Evolutionary conservation across 2,329 filamentous ascomycete genomes (phyloP).

Genomic region (Neopestalotiopsis sp.): DNA sequence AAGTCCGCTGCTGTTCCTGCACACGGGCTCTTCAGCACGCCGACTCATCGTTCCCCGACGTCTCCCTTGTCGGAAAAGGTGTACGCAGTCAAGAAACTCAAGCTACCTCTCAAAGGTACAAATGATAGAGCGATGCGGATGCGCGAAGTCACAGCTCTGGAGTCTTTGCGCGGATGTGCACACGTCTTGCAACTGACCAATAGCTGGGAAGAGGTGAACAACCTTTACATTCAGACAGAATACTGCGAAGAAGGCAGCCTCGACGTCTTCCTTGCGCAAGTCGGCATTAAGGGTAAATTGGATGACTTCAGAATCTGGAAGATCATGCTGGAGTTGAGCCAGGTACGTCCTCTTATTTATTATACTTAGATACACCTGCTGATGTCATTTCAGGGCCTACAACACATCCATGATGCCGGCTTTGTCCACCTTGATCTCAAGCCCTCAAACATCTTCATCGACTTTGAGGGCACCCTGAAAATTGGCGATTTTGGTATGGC

Average conservation of each 20-base stretch:
- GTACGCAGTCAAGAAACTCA: constrained; percentile 94
- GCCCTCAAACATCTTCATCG: constrained; percentile 83
- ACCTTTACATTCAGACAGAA: constrained; percentile 97
- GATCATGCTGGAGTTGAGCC: constrained; percentile 83
- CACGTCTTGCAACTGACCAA: constrained; percentile 86
- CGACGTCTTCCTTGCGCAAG: constrained; percentile 81
- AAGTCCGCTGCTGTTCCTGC: constrained; percentile 47
- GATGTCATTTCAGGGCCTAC: constrained; percentile 68
- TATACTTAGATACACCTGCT: constrained; percentile 25
- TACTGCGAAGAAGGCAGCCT: constrained; percentile 95
- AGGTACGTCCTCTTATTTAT: constrained; percentile 61
- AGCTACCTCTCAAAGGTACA: constrained; percentile 76
- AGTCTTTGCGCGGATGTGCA: constrained; percentile 77
- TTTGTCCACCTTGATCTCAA: constrained; percentile 89
- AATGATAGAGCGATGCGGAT: constrained; percentile 85
- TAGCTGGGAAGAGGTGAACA: constrained; percentile 84
- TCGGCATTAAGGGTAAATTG: constrained; percentile 82
- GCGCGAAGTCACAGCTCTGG: constrained; percentile 81
- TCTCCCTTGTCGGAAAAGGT: constrained; percentile 64
- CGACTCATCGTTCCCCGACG: constrained; percentile 56
- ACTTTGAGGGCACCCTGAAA: constrained; percentile 81
- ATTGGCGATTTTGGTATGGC: constrained; percentile 89
- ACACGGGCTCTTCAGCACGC: constrained; percentile 49
- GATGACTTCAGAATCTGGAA: constrained; percentile 99
- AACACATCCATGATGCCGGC: constrained; percentile 86